Evolutionary conservation across 1,284 basidiomycete species (phyloP).

Genomic region (Coniferiporia sulphurascens): DNA sequence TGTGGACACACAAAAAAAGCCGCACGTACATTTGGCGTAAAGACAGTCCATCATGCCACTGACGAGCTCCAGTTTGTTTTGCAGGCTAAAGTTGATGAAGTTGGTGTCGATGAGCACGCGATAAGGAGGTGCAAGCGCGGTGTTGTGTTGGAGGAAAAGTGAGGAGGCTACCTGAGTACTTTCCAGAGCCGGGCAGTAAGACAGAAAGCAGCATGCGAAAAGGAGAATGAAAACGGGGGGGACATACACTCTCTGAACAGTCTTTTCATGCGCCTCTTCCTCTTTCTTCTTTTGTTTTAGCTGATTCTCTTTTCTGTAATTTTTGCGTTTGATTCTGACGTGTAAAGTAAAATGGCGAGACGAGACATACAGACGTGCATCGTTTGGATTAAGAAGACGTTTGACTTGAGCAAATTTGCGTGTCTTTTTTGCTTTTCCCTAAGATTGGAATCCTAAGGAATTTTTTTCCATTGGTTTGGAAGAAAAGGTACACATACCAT

Average conservation of each 20-base stretch:
- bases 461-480: not conserved
- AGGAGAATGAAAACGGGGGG: slow-evolving; percentile 23
- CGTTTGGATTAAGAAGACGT: slow-evolving; percentile 92
- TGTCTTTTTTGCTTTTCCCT: slow-evolving; percentile 95
- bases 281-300: slow-evolving; percentile 75
- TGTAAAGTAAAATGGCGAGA: not conserved
- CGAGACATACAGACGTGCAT: slow-evolving; percentile 79
- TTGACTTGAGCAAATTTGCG: slow-evolving; percentile 95
- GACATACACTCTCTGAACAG: slow-evolving; percentile 66
- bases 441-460: not conserved
- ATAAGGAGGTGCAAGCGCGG: slow-evolving; percentile 94
- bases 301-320: slow-evolving; percentile 72
- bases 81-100: slow-evolving; percentile 98
- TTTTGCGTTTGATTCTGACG: slow-evolving; percentile 12
- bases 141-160: slow-evolving; percentile 94
- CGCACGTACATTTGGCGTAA: slow-evolving; percentile 89
- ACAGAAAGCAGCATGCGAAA: not conserved
- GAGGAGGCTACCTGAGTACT: slow-evolving; percentile 80
- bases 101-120: slow-evolving; percentile 98
- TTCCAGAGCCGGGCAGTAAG: slow-evolving; percentile 2
- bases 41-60: slow-evolving; percentile 99
- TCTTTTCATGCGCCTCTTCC: slow-evolving; percentile 66
- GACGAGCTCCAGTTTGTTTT: slow-evolving; percentile 96
- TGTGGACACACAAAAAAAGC: slow-evolving; percentile 6
- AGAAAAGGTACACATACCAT: not conserved